Conservation (phyloP, 176 grass and related monocot genomes). For the Zizania latifolia region DNA sequence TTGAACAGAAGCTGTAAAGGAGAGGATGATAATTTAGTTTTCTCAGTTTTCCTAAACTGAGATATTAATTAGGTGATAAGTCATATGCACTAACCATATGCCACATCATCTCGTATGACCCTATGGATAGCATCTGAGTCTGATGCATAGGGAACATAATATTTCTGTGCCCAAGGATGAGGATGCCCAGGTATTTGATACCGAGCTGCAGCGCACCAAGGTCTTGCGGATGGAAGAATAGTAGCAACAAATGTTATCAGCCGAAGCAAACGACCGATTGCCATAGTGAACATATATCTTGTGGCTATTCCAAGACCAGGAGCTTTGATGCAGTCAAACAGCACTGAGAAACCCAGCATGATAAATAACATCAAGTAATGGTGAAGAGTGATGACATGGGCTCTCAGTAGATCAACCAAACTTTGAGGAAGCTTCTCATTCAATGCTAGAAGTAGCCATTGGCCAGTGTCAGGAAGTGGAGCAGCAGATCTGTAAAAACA, state of each 20-base stretch:
- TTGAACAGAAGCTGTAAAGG: conserved; percentile 39
- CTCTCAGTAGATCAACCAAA: conserved; percentile 62
- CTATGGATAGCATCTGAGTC: conserved; percentile 50
- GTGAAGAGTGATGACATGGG: conserved; percentile 77
- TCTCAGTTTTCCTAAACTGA: background rate
- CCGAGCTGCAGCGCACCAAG: conserved; percentile 64
- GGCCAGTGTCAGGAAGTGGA: conserved; percentile 81
- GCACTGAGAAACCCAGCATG: conserved; percentile 77
- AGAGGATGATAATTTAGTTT: background rate
- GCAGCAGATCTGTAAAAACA: conserved; percentile 43
- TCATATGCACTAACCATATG: conserved; percentile 57
- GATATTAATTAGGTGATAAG: conserved; percentile 7
- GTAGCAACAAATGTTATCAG: conserved; percentile 63
- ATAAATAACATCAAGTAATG: conserved; percentile 91
- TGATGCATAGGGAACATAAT: conserved; percentile 77
- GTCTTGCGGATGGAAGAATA: conserved; percentile 71
- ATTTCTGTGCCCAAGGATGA: conserved; percentile 93
- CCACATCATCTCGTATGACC: conserved; percentile 53
- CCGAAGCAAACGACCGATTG: conserved; percentile 61
- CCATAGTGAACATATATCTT: conserved; percentile 91
- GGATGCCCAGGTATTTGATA: conserved; percentile 65
- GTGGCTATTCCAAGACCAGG: conserved; percentile 71
- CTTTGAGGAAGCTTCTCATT: conserved; percentile 71
- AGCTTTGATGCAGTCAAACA: conserved; percentile 65
- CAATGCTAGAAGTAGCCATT: conserved; percentile 74